Evolutionary conservation across 345 rosid species (phyloP), one percentile per base, ranked within the genome.

Genomic region (Camelina laxa): DNA sequence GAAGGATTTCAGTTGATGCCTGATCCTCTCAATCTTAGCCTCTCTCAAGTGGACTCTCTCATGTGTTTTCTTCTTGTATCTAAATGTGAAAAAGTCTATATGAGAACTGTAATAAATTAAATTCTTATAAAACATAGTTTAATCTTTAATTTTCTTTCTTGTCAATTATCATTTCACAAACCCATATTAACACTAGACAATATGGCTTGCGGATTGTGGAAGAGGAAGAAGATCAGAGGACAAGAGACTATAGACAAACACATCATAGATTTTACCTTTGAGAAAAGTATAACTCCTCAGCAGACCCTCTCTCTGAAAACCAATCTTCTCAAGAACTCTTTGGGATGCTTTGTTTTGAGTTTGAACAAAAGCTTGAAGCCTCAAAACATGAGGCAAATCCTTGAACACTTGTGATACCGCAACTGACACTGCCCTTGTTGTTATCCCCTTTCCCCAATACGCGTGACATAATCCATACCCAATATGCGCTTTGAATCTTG

Each of bases 361-460:
- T 30, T 69, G 80, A 9, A 72, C 83, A 6, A 62, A 60, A 53
- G 89, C 89, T 53, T 85, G 81, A 62, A 86, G 65, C 80, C 90
- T 83, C 4, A 76, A 69, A 59, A 84, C 63, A 16, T 60, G 60
- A 33, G 80, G 80, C 7, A 67, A 65, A 50, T 81, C 82, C 66
- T 30, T 60, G 21, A 85, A 85, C 36, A 83, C 80, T 35, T 61
- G 68, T 12, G 71, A 1, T 55, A 69, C 47, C 4, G 83, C 83
- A 65, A 80, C 41, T 27, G 77, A 75, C 53, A 82, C 77, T 11
- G 85, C 87, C 19, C 15, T 53, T 12, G 82, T 80, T 11, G 79
- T 76, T 33, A 83, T 44, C 15, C 87, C 90, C 9, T 69, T 77
- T 7, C 86, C 89, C 95, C 87, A 86, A 57, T 73, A 68, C 75